Evolutionary conservation across 192 early-diverging fungal species (phyloP).

Genomic region (Dimargaris verticillata): DNA sequence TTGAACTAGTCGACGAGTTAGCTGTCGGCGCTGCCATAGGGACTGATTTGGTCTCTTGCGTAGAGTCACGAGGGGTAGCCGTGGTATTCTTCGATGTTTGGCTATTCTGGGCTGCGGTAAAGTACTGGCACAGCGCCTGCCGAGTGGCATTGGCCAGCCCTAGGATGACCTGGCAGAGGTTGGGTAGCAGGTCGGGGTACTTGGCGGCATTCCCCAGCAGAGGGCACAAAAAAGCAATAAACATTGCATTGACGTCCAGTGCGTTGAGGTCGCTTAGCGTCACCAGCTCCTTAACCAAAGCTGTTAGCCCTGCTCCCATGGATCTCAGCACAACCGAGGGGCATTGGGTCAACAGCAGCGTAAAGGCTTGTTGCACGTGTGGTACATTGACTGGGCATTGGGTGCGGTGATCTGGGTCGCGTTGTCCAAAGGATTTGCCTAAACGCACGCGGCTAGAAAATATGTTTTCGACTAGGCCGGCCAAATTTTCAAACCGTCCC

Average conservation of each 20-base stretch:
- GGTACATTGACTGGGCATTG: conserved; percentile 25
- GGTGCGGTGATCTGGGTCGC: conserved; percentile 12
- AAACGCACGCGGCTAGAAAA: background rate
- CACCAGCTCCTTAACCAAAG: conserved; percentile 17
- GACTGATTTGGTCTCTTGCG: background rate
- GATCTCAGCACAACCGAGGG: conserved; percentile 16
- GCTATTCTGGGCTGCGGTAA: conserved; percentile 13
- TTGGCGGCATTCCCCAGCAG: conserved; percentile 18
- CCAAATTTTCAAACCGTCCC: conserved; percentile 5
- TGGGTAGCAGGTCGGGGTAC: conserved; percentile 18
- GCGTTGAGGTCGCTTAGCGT: conserved; percentile 25
- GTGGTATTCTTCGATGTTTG: background rate
- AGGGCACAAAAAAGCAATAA: conserved; percentile 25
- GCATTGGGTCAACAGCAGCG: conserved; percentile 9
- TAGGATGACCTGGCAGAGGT: conserved; percentile 24
- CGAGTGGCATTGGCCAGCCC: conserved; percentile 17
- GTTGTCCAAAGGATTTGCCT: conserved; percentile 19
- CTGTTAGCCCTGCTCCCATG: conserved; percentile 17
- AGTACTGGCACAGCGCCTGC: conserved; percentile 19
- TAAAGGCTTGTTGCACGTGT: conserved; percentile 20
- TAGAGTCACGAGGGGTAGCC: background rate
- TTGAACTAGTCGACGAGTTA: background rate
- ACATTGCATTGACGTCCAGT: conserved; percentile 22
- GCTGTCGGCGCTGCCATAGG: background rate
- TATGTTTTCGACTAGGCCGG: background rate